Percentiles rank a stretch among this genome's conserved stretches.
phyloP scores from a whole-genome alignment of 2,329 filamentous ascomycete genomes.

The Ophiostoma tasmaniense region DNA sequence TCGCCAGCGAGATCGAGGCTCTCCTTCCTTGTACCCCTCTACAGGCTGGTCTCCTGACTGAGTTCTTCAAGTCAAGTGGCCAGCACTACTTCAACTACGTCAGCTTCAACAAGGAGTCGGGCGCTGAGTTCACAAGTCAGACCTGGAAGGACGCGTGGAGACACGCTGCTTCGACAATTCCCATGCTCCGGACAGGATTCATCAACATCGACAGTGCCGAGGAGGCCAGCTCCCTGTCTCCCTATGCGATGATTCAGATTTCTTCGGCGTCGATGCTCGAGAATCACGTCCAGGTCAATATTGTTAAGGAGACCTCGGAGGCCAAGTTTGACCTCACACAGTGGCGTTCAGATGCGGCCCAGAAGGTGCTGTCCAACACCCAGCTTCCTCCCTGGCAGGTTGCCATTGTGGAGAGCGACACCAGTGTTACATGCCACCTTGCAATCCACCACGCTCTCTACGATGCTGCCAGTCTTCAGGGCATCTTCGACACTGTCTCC shows the following conservation, averaged over 20 bases:
- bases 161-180: slow-evolving; percentile 44
- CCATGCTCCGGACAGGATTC: slow-evolving; percentile 73
- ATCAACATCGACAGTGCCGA: slow-evolving; percentile 49
- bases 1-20: slow-evolving; percentile 37
- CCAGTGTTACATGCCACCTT: slow-evolving; percentile 28
- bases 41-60: slow-evolving; percentile 70
- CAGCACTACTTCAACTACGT: slow-evolving; percentile 69
- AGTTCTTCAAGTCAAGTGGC: slow-evolving; percentile 60
- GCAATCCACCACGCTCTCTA: slow-evolving; percentile 74
- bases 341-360: slow-evolving; percentile 32
- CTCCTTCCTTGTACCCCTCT: slow-evolving; percentile 71
- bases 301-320: slow-evolving; percentile 5
- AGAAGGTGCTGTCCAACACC: slow-evolving; percentile 35
- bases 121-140: slow-evolving; percentile 27
- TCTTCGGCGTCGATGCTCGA: slow-evolving; percentile 7
- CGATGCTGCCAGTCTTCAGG: slow-evolving; percentile 65
- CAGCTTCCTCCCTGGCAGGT: slow-evolving; percentile 57
- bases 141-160: slow-evolving; percentile 52
- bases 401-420: slow-evolving; percentile 33
- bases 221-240: slow-evolving; percentile 29
- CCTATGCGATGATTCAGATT: slow-evolving; percentile 71
- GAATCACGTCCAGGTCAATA: neutral
- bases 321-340: slow-evolving; percentile 26
- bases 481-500: slow-evolving; percentile 55
- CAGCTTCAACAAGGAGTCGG: slow-evolving; percentile 40